Evolutionary conservation across 768 basidiomycete species (phyloP).

Genomic region (Candolleomyces efflorescens): DNA sequence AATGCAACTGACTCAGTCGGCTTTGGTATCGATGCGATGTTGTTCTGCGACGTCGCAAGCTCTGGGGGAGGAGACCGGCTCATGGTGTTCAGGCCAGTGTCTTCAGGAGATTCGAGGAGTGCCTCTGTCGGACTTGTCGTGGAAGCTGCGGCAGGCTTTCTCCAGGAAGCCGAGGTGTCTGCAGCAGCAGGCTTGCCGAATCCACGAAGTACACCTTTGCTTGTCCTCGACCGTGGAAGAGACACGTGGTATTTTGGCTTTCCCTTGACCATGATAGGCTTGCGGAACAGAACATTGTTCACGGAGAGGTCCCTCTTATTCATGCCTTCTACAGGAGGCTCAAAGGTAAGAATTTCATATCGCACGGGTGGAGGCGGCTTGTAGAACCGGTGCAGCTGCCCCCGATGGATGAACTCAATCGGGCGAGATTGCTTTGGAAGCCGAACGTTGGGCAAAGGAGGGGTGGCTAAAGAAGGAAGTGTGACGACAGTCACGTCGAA

Average conservation of each 20-base stretch:
- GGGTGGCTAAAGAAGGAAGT: slow-evolving; percentile 45
- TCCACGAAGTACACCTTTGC: not conserved
- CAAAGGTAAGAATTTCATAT: slow-evolving; percentile 67
- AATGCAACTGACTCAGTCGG: slow-evolving; percentile 26
- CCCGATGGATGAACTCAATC: slow-evolving; percentile 41
- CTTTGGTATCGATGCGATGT: slow-evolving; percentile 26
- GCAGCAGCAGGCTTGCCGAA: slow-evolving; percentile 41
- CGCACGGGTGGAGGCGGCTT: slow-evolving; percentile 37
- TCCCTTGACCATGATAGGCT: slow-evolving; percentile 32
- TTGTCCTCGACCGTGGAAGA: slow-evolving; percentile 31
- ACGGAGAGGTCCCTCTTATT: slow-evolving; percentile 54
- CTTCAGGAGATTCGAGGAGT: slow-evolving; percentile 6
- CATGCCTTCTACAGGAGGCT: slow-evolving; percentile 68
- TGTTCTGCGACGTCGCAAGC: slow-evolving; percentile 23
- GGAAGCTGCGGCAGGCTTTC: slow-evolving; percentile 29
- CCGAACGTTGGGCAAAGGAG: slow-evolving; percentile 36
- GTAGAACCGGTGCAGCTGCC: slow-evolving; percentile 43
- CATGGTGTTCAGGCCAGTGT: slow-evolving; percentile 42
- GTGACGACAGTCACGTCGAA: slow-evolving; percentile 44
- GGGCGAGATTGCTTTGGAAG: slow-evolving; percentile 24
- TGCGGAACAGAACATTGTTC: slow-evolving; percentile 62
- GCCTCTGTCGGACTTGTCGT: slow-evolving; percentile 16
- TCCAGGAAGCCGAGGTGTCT: slow-evolving; percentile 41
- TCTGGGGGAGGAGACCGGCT: slow-evolving; percentile 71
- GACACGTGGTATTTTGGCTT: slow-evolving; percentile 37